Evolutionary conservation across 306 rosid genomes (phyloP).

Genomic region (Fragaria nilgerrensis): DNA sequence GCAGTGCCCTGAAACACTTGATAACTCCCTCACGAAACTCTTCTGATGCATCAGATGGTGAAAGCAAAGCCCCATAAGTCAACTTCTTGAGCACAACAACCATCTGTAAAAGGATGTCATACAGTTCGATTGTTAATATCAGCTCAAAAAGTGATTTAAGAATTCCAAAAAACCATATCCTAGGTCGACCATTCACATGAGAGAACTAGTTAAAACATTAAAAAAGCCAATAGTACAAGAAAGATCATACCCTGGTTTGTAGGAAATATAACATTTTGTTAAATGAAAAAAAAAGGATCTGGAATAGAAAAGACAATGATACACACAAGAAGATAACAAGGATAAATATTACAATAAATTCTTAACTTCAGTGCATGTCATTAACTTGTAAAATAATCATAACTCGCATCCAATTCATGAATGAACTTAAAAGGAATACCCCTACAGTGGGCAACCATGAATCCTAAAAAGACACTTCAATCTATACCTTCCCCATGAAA

Average conservation of each 20-base stretch:
- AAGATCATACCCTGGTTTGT: neutral
- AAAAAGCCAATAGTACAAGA: neutral
- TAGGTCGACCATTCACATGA: neutral
- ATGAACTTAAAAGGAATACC: neutral
- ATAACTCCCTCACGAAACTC: constrained; percentile 95
- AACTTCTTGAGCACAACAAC: constrained; percentile 87
- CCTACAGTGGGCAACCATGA: neutral
- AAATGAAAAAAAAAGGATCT: neutral
- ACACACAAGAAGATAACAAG: neutral
- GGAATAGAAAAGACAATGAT: neutral
- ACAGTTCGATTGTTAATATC: constrained; percentile 13
- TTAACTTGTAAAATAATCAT: neutral
- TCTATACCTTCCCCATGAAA: neutral
- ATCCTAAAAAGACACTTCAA: neutral
- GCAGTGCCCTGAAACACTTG: constrained; percentile 68
- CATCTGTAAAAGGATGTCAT: constrained; percentile 62
- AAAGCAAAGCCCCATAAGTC: constrained; percentile 80
- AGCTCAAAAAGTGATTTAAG: neutral
- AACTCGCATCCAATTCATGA: neutral
- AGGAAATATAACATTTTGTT: neutral
- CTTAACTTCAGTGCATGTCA: neutral
- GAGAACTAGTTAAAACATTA: neutral
- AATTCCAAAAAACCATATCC: neutral
- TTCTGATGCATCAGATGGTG: constrained; percentile 91
- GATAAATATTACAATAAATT: neutral